phyloP scores from a whole-genome alignment of 768 basidiomycete genomes.

The Stropharia rugosoannulata region DNA sequence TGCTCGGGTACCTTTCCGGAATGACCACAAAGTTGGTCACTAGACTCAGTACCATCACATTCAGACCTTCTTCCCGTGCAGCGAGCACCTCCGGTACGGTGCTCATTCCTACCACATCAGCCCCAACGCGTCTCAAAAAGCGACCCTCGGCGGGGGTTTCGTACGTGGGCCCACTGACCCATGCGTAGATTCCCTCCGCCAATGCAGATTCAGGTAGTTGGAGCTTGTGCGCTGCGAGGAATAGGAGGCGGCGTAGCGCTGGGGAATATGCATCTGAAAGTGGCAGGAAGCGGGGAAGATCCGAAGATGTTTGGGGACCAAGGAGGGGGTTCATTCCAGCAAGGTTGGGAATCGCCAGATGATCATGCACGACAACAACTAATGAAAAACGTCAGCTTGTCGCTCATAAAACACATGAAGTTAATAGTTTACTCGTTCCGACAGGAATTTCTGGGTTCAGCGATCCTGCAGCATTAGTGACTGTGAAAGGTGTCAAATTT shows the following conservation, averaged over 20 bases:
- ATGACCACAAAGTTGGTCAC: constrained; percentile 87
- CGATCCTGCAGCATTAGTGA: constrained; percentile 88
- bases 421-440: constrained; percentile 65
- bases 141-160: constrained; percentile 87
- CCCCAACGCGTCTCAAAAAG: constrained; percentile 71
- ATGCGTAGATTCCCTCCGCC: constrained; percentile 84
- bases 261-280: constrained; percentile 83
- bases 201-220: constrained; percentile 52
- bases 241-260: constrained; percentile 65
- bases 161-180: constrained; percentile 90
- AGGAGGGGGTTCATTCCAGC: constrained; percentile 78
- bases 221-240: constrained; percentile 68
- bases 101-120: constrained; percentile 94
- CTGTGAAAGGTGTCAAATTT: constrained; percentile 32
- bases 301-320: constrained; percentile 60
- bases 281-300: constrained; percentile 76
- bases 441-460: constrained; percentile 72
- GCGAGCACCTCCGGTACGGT: constrained; percentile 88
- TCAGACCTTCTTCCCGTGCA: constrained; percentile 71
- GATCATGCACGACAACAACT: constrained; percentile 87
- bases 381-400: constrained; percentile 5
- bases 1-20: constrained; percentile 61
- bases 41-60: constrained; percentile 77
- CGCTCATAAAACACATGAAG: neutral
- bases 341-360: constrained; percentile 77